These are phyloP conservation scores for Camellia japonica DNA, from an alignment of 148 eudicot genomes.

Conservation along the genomic window DNA sequence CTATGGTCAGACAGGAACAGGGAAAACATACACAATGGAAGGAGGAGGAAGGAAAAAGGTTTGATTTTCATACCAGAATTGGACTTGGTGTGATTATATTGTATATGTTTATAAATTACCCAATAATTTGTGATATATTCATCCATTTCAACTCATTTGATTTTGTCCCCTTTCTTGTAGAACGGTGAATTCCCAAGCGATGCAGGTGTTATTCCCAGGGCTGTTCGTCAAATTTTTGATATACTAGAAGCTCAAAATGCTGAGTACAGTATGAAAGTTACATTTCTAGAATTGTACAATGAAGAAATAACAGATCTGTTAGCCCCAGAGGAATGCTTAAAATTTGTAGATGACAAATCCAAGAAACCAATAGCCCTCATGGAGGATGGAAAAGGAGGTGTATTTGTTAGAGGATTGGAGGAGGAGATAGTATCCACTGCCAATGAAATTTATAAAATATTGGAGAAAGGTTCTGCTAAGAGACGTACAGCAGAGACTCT, in stretches of 20 bases:
- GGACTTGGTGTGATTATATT: background rate
- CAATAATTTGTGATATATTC: background rate
- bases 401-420: constrained; percentile 90
- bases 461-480: constrained; percentile 96
- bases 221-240: constrained; percentile 82
- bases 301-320: constrained; percentile 93
- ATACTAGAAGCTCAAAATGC: constrained; percentile 91
- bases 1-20: constrained; percentile 99
- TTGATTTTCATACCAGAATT: background rate
- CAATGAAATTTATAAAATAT: constrained; percentile 89
- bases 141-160: background rate
- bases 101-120: background rate
- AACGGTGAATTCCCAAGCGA: constrained; percentile 93
- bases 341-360: constrained; percentile 79
- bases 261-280: constrained; percentile 95
- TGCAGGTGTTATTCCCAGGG: constrained; percentile 99
- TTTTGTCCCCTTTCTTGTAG: constrained; percentile 33
- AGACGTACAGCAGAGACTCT: constrained; percentile 97
- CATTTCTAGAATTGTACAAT: constrained; percentile 86
- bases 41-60: constrained; percentile 98
- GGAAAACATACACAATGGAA: constrained; percentile 99
- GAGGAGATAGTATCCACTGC: constrained; percentile 95
- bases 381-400: constrained; percentile 99
- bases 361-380: constrained; percentile 97
- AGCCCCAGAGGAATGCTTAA: constrained; percentile 78